Percentiles rank a stretch among this genome's conserved stretches.
phyloP scores from a whole-genome alignment of 352 stramenopile species.

The Pythium plurisporium region DNA sequence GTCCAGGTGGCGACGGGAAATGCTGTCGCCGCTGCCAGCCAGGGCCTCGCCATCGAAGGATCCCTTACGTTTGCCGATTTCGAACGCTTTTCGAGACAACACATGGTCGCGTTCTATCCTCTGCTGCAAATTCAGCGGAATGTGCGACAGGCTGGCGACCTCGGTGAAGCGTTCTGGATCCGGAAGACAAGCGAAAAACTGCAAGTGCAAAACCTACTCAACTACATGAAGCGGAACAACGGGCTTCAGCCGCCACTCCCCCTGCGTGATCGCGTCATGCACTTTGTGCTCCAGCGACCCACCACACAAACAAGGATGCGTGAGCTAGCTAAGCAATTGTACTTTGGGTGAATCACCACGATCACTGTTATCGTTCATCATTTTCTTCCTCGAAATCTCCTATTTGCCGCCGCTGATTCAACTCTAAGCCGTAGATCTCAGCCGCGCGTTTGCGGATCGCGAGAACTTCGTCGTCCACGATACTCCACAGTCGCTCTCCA shows the following conservation, averaged over 20 bases:
- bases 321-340: conserved; percentile 34
- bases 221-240: conserved; percentile 35
- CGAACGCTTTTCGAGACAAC: conserved; percentile 37
- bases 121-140: conserved; percentile 48
- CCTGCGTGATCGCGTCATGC: conserved; percentile 31
- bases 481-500: conserved; percentile 32
- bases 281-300: conserved; percentile 25
- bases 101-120: conserved; percentile 50
- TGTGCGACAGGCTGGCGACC: conserved; percentile 19
- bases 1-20: conserved; percentile 39
- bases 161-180: conserved; percentile 51
- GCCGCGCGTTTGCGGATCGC: conserved; percentile 43
- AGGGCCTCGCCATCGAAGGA: neutral
- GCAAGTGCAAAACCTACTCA: conserved; percentile 30
- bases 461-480: conserved; percentile 46
- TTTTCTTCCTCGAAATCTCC: conserved; percentile 4
- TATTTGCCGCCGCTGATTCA: conserved; percentile 30
- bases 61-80: conserved; percentile 48
- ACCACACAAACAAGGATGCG: conserved; percentile 27
- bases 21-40: conserved; percentile 22
- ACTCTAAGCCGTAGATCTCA: conserved; percentile 40
- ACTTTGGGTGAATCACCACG: conserved; percentile 17
- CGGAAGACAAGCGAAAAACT: conserved; percentile 40
- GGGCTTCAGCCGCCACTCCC: conserved; percentile 33
- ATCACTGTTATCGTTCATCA: neutral